Evolutionary conservation across 345 rosid genomes (phyloP).

Genomic region (Euphorbia lathyris): DNA sequence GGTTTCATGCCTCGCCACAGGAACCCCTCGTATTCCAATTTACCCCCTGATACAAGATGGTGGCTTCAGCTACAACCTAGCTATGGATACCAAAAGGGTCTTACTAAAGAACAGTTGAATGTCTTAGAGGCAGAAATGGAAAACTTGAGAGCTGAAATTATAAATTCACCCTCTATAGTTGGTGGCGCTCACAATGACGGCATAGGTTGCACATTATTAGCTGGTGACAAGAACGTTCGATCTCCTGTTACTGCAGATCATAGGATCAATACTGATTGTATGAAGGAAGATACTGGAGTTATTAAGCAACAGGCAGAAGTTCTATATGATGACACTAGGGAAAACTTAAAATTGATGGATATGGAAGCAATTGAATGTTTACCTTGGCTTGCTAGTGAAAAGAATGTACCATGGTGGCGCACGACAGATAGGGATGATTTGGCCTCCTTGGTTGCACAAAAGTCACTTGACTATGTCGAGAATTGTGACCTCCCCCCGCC

Average conservation of each 20-base stretch:
- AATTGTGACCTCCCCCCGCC: conserved; percentile 93
- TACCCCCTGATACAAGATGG: conserved; percentile 54
- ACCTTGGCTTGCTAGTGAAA: conserved; percentile 61
- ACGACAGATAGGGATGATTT: conserved; percentile 68
- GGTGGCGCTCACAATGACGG: conserved; percentile 11
- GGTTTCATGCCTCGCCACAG: conserved; percentile 58
- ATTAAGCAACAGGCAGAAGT: conserved; percentile 18
- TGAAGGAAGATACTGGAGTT: conserved; percentile 20
- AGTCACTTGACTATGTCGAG: conserved; percentile 60
- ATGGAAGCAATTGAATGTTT: conserved; percentile 33
- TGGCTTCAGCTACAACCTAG: conserved; percentile 72
- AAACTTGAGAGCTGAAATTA: conserved; percentile 27
- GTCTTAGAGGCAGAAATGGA: conserved; percentile 52
- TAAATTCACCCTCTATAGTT: conserved; percentile 24
- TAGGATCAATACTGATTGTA: conserved; percentile 10
- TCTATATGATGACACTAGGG: conserved; percentile 32
- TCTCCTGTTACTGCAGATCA: conserved; percentile 7
- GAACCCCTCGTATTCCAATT: conserved; percentile 43
- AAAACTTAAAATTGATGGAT: conserved; percentile 36
- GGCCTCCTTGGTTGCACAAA: conserved; percentile 85
- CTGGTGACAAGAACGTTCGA: conserved; percentile 12
- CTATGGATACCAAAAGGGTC: conserved; percentile 54
- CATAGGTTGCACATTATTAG: neutral
- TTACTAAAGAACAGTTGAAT: conserved; percentile 42
- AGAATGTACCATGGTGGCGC: conserved; percentile 87